Percentiles rank a stretch among this genome's conserved stretches.
These are phyloP conservation scores for Colletotrichum lupini DNA, from an alignment of 2,329 filamentous ascomycete species.

Conservation along the genomic window DNA sequence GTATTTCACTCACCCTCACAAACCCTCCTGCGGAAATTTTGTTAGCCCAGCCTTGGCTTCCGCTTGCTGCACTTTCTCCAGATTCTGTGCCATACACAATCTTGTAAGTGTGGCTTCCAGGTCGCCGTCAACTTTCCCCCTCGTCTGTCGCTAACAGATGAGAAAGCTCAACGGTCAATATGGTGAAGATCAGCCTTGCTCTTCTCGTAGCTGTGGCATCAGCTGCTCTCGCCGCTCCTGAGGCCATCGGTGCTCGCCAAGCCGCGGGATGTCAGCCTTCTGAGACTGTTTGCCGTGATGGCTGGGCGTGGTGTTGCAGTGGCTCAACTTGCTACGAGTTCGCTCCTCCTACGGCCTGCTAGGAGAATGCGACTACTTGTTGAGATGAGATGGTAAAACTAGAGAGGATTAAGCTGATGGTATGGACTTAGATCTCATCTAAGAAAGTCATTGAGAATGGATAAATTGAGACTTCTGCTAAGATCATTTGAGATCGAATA, in stretches of 20 bases:
- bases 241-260: neutral
- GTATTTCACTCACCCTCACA: too few species aligned
- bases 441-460: too few species aligned
- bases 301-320: conserved; percentile 23
- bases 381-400: too few species aligned
- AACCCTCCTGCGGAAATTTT: too few species aligned
- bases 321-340: conserved; percentile 16
- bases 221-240: neutral
- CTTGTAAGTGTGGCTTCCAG: neutral
- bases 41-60: too few species aligned
- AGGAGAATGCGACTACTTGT: too few species aligned
- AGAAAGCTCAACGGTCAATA: neutral
- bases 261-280: conserved; percentile 16
- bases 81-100: neutral
- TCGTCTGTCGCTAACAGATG: neutral
- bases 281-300: conserved; percentile 16
- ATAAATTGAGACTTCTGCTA: too few species aligned
- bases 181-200: conserved; percentile 1
- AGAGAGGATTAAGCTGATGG: too few species aligned
- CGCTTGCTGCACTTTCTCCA: too few species aligned
- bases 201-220: neutral
- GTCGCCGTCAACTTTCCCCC: fast-evolving
- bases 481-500: too few species aligned
- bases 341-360: conserved; percentile 17
- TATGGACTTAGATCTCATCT: neutral